phyloP scores from a whole-genome alignment of 805 yeast species.

The Zygotorulaspora danielsina region DNA sequence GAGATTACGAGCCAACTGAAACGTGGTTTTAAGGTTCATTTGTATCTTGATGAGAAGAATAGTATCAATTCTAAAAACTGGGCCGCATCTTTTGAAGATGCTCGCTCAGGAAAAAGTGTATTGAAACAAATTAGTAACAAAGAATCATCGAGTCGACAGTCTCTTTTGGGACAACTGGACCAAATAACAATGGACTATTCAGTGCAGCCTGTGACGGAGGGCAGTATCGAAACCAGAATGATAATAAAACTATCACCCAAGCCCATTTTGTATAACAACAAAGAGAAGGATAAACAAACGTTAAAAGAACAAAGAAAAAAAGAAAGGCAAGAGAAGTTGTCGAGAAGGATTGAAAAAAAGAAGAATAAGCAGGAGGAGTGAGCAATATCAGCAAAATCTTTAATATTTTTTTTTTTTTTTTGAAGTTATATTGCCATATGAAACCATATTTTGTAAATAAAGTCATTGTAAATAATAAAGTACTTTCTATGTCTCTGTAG shows the following conservation, averaged over 20 bases:
- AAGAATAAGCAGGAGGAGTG: slow-evolving; percentile 8
- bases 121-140: slow-evolving; percentile 24
- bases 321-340: slow-evolving; percentile 37
- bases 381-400: too few relatives aligned
- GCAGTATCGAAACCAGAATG: slow-evolving; percentile 30
- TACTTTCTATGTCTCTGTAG: too few relatives aligned
- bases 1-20: slow-evolving; percentile 45
- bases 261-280: slow-evolving; percentile 18
- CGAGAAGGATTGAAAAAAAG: slow-evolving; percentile 25
- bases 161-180: slow-evolving; percentile 31
- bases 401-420: too few relatives aligned
- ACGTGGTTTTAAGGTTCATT: slow-evolving; percentile 41
- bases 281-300: slow-evolving; percentile 26
- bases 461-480: slow-evolving; percentile 3
- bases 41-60: slow-evolving; percentile 41
- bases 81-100: slow-evolving; percentile 27
- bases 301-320: slow-evolving; percentile 34
- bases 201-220: slow-evolving; percentile 27
- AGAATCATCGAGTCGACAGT: slow-evolving; percentile 36
- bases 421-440: too few relatives aligned
- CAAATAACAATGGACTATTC: slow-evolving; percentile 28
- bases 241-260: slow-evolving; percentile 29
- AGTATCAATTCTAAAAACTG: slow-evolving; percentile 22
- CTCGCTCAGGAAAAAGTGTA: slow-evolving; percentile 11
- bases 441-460: slow-evolving; percentile 7